Base-by-base conservation (phyloP, 2,329 filamentous ascomycete species). In the Chrysoporthe puriensis region DNA sequence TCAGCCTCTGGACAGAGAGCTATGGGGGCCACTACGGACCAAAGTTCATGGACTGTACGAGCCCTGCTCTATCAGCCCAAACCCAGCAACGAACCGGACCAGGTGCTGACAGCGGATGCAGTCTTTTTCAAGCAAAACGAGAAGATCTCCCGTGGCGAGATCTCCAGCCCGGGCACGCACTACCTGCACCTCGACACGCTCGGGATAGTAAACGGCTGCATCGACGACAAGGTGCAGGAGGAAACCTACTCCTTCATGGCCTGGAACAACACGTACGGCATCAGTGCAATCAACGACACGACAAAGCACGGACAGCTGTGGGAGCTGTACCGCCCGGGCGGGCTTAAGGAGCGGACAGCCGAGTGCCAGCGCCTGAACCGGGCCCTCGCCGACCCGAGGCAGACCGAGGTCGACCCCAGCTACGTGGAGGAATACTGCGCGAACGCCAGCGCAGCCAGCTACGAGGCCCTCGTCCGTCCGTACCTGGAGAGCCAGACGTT, bases 261-360 rank as follows among this genome's bases (percentile, higher is more conserved):
- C 8, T 69, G 64, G 63, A 70, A 70, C 58, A 70, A 70, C 57
- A 88, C 86, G 0, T 90, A 89, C 70, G 82, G 81, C n/a, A 79
- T 89, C 50, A 72, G 84, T 66, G 77, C 82, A 0, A 80, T 85
- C 72, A 84, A 85, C 70, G 74, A 84, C 59, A 80, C 80, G 4
- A 74, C 80, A 7, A 84, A 84, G 68, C 75, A 83, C 1, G 70
- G 74, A n/a, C 81, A 81, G 6, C 73, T 85, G 11, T 73, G 83
- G 32, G 77, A 79, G 7, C 81, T 83, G 67, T 79, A 79, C 62
- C 76, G 77, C 16, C 75, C 79, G 0, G 82, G 79, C 3, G 86
- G 86, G 8, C 85, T 85, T 70, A 77, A 80, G 13, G 85, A 87
- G 46, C 79, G 78, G 60, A 82, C 86, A 58, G 71, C 79, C 21